These are phyloP conservation scores for Panicum hallii DNA, from an alignment of 202 grass and related monocot genomes.

Conservation along the genomic window DNA sequence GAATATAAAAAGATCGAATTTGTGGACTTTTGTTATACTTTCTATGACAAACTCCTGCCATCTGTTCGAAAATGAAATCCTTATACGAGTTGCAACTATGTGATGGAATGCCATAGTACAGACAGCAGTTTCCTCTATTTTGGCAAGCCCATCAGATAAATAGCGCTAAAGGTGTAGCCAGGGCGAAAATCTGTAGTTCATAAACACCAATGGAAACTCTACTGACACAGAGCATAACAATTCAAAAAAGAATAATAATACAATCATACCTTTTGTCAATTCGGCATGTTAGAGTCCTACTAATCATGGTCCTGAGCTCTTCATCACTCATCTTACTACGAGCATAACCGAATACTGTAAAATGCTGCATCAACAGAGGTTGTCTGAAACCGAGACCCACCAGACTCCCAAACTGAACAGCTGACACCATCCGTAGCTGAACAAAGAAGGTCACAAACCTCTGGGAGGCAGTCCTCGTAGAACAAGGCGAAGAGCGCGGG, in stretches of 20 bases:
- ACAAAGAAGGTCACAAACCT: constrained; percentile 50
- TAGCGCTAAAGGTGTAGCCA: no score
- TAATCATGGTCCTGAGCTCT: constrained; percentile 84
- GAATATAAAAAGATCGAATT: no score
- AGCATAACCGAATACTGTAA: constrained; percentile 93
- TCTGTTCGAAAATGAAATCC: no score
- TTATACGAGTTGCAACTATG: no score
- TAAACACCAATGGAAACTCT: no score
- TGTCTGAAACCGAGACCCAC: constrained; percentile 33
- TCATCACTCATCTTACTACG: constrained; percentile 85
- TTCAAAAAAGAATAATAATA: background rate
- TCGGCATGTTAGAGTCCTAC: constrained; percentile 83
- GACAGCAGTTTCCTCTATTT: no score
- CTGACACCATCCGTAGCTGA: background rate
- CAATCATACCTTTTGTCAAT: constrained; percentile 73
- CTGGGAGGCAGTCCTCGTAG: constrained; percentile 83
- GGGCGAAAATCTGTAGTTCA: no score
- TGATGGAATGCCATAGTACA: no score
- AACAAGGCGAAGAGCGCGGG: constrained; percentile 90
- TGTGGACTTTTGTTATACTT: no score
- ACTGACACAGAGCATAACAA: no score
- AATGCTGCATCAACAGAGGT: constrained; percentile 72
- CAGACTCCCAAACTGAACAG: background rate
- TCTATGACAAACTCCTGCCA: no score
- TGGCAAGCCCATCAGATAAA: no score